These are phyloP conservation scores for Dictyostelium brefeldianum DNA, from an alignment of 78 protist genomes.

Conservation along the genomic window DNA sequence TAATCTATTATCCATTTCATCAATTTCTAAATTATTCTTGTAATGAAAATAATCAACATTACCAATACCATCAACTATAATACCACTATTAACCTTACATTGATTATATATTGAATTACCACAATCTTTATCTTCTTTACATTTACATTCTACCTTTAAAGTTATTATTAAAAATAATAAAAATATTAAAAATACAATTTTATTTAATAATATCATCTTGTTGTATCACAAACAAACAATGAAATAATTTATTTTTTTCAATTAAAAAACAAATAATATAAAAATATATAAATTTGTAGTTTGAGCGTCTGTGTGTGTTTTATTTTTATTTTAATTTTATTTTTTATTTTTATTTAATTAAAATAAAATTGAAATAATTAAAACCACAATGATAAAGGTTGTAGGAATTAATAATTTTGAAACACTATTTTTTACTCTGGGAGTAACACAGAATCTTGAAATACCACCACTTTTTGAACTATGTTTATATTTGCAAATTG, in stretches of 20 bases:
- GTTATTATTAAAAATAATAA: not conserved
- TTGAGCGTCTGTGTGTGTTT: not conserved
- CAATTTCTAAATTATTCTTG: slow-evolving; percentile 2
- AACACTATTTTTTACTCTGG: not conserved
- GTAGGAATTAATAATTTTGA: not conserved
- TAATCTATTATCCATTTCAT: not conserved
- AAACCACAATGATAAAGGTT: not conserved
- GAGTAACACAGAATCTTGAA: not conserved
- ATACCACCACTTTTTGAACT: not conserved
- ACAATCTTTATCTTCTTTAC: not conserved
- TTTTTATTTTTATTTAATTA: not conserved
- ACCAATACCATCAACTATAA: not conserved
- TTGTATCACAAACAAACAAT: no score
- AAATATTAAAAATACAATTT: not conserved
- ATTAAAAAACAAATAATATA: not conserved
- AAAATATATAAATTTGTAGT: not conserved
- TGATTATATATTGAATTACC: not conserved
- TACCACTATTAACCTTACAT: not conserved
- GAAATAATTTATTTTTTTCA: no score
- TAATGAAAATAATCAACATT: slow-evolving; percentile 16
- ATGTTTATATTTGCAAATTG: not conserved
- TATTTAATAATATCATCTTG: not conserved
- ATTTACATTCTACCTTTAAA: not conserved
- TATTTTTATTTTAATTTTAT: not conserved
- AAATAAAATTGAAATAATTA: not conserved